Base-by-base conservation (phyloP, 768 basidiomycete genomes). In the Paxillus involutus region DNA sequence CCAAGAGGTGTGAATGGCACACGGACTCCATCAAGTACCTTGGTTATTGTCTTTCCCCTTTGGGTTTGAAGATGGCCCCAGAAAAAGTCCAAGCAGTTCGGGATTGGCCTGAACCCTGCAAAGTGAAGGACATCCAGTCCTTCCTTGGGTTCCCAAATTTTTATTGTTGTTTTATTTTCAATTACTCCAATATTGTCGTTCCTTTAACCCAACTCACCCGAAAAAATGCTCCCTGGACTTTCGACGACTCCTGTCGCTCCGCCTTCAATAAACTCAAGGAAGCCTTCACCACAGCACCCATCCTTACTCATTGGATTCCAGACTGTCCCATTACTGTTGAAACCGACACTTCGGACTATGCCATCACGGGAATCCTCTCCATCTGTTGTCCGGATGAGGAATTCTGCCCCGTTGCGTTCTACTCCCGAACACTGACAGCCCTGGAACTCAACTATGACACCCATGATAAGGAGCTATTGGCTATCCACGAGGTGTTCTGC, bases 91-190 rank as follows among this genome's bases (percentile, higher is more conserved):
- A 64, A 8, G 68, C 69, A 1, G 67, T 73, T 19, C 12, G 32
- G 3, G 56, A 69, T 16, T 75, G 73, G 71, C 71, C 64, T 6
- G 37, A 46, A 40, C 66, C 66, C 16, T 19, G 36, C 8, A 61
- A 57, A 19, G 56, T 70, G 35, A 64, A 65, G 29, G 68, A 73
- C 45, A 50, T 73, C n/a, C 68, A 66, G 44, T 65, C 65, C 3
- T 70, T 69, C 58, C 55, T 71, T 1, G 65, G 70, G 3, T 72
- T 74, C 36, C 54, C 63, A 16, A 71, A 73, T 41, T 73, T 71
- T 62, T 71, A 72, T 45, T 49, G 62, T 2, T 49, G 62, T 2
- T 74, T 74, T 54, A 69, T 75, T 30, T 39, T 52, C 29, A 51
- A 64, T 35, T 78, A 68, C 62, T 70, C 74, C n/a, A 16, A 53